These are phyloP conservation scores for Halophytophthora batemanensis DNA, from an alignment of 352 stramenopile species.

Conservation along the genomic window DNA sequence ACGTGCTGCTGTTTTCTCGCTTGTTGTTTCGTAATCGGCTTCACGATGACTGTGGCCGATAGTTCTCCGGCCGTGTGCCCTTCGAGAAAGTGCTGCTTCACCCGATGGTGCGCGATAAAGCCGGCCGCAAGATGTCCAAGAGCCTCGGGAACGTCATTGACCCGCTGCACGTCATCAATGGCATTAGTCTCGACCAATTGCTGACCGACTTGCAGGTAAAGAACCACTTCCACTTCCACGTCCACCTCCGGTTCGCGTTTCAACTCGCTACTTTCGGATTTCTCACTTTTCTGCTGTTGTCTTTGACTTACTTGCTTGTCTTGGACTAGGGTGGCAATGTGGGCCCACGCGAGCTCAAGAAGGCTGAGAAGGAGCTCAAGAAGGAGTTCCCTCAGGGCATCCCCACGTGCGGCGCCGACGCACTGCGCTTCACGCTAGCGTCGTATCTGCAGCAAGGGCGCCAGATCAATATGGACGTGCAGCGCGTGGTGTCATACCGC, in stretches of 20 bases:
- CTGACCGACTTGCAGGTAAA: conserved; percentile 88
- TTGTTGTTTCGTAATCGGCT: neutral
- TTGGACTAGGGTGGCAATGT: conserved; percentile 58
- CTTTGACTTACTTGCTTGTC: neutral
- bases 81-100: conserved; percentile 99
- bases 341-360: conserved; percentile 90
- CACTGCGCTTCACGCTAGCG: conserved; percentile 96
- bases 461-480: conserved; percentile 88
- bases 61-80: conserved; percentile 93
- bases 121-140: conserved; percentile 99
- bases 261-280: neutral
- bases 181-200: conserved; percentile 93
- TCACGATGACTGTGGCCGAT: neutral
- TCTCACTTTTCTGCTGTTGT: neutral
- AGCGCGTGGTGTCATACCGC: conserved; percentile 78
- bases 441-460: conserved; percentile 91
- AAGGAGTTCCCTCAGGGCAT: conserved; percentile 98
- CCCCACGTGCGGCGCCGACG: conserved; percentile 97
- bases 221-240: neutral
- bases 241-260: neutral
- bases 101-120: conserved; percentile 99
- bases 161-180: conserved; percentile 97
- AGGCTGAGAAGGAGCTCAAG: conserved; percentile 94
- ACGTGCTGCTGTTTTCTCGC: neutral
- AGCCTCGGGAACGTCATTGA: conserved; percentile 99